Conservation (phyloP, 1,139 yeast genomes). For the Taphrina populina region DNA sequence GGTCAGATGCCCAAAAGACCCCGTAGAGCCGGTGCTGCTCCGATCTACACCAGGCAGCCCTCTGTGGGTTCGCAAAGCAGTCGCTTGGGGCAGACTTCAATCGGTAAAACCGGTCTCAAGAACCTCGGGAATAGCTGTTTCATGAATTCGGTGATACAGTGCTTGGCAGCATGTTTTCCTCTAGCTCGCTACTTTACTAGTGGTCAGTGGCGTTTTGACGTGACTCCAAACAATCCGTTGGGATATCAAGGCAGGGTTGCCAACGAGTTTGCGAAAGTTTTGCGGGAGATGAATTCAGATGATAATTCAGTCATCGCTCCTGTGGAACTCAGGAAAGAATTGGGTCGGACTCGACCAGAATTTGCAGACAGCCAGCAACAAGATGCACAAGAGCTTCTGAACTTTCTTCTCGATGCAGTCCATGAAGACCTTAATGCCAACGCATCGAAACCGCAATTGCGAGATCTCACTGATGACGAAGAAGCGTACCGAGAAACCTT, state of each 20-base stretch:
- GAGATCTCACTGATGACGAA: conserved; percentile 67
- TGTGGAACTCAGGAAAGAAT: conserved; percentile 47
- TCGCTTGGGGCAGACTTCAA: conserved; percentile 36
- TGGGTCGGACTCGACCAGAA: conserved; percentile 68
- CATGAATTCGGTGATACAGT: conserved; percentile 87
- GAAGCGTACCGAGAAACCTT: conserved; percentile 71
- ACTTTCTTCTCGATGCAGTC: conserved; percentile 75
- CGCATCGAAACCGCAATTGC: conserved; percentile 56
- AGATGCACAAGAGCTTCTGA: conserved; percentile 88
- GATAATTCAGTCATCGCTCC: conserved; percentile 57
- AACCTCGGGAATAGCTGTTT: conserved; percentile 93
- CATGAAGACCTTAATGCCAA: conserved; percentile 85
- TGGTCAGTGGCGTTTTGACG: conserved; percentile 65
- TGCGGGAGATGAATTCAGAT: conserved; percentile 59
- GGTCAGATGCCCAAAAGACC: conserved; percentile 17
- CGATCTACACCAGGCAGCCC: conserved; percentile 29
- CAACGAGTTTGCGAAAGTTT: conserved; percentile 63
- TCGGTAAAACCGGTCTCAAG: conserved; percentile 59
- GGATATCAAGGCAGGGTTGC: conserved; percentile 86
- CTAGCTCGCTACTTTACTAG: conserved; percentile 50
- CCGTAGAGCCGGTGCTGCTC: conserved; percentile 16
- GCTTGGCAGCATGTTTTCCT: conserved; percentile 59
- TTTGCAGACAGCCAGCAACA: conserved; percentile 83
- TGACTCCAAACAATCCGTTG: conserved; percentile 69
- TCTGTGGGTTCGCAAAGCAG: conserved; percentile 37